Conservation (phyloP, 2,329 filamentous ascomycete species). For the Microdochium trichocladiopsis region DNA sequence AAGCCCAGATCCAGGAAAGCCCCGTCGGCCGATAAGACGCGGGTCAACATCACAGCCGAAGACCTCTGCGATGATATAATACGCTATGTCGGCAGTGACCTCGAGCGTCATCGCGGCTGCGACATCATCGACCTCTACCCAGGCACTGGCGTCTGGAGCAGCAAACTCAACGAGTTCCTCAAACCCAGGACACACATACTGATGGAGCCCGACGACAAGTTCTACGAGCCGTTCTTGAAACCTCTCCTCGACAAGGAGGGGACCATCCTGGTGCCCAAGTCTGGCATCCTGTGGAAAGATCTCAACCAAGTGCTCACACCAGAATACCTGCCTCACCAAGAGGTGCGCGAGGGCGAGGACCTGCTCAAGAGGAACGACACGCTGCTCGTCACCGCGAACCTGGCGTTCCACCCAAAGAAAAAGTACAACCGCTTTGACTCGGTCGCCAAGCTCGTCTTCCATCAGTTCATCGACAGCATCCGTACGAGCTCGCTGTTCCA, state of each 20-base stretch:
- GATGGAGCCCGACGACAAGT: conserved; percentile 60
- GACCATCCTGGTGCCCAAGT: conserved; percentile 43
- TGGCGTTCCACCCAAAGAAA: conserved; percentile 47
- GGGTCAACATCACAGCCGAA: conserved; percentile 47
- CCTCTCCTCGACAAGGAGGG: conserved; percentile 44
- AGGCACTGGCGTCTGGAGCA: conserved; percentile 71
- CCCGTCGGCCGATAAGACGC: conserved; percentile 22
- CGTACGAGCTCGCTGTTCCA: conserved; percentile 58
- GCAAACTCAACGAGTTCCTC: conserved; percentile 65
- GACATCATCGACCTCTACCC: conserved; percentile 86
- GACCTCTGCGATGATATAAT: conserved; percentile 61
- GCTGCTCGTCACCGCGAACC: conserved; percentile 65
- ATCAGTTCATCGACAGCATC: conserved; percentile 55
- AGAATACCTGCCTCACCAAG: conserved; percentile 48
- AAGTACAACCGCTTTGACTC: conserved; percentile 46
- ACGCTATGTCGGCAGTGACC: conserved; percentile 58
- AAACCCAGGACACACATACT: conserved; percentile 78
- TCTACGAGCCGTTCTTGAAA: conserved; percentile 55
- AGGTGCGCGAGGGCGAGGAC: conserved; percentile 25
- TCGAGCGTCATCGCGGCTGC: conserved; percentile 67
- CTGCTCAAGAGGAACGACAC: conserved; percentile 57
- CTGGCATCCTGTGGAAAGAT: conserved; percentile 54
- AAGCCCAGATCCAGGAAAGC: conserved; percentile 1
- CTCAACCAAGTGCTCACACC: conserved; percentile 46
- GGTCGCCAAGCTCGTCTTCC: conserved; percentile 48